Evolutionary conservation across 2,329 filamentous ascomycete genomes (phyloP), one percentile per base, ranked within the genome.

Genomic region (Dactylellina sp.): DNA sequence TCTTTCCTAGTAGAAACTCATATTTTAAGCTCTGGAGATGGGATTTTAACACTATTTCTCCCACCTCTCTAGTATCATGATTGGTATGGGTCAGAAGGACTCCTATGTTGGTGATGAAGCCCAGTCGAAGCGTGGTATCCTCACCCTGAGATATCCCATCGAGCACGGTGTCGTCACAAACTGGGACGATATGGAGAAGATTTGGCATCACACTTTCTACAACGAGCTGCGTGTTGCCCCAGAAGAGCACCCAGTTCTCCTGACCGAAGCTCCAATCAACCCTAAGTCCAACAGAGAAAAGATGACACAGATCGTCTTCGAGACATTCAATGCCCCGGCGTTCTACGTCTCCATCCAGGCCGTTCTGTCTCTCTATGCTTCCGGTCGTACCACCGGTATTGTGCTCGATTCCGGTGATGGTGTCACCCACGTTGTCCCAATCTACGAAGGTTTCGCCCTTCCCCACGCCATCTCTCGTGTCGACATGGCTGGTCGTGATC

Each of bases 171-270:
- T 99, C 81, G 95, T 99, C 83, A 99, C 95, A 87, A 98, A 98
- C 92, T 99, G 95, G 95, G 95, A 99, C 84, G 95, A 98, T 85
- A 98, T 98, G 95, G 95, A 98, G 89, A 98, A 98, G 91, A 98
- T 99, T 81, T 99, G 95, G 95, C 95, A 99, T 86, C 95, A 99
- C 92, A 98, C 95, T 83, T 99, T 99, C 89, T 99, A 98, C 92
- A 99, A 99, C 87, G 95, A 99, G 89, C 89, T 99, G 83, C 94
- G 95, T 94, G 95, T 99, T 79, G 95, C 95, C 81, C 95, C 95
- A 81, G 95, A 99, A 89, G 95, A 99, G 91, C 95, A 99, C 89
- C 95, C 95, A 81, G 93, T 98, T 83, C 89, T 99, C 83, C 89
- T 99, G 84, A 99, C 95, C 80, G 95, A 99, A 88, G 95, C 95